Base-by-base conservation (phyloP, 257 asterid genomes). In the Linaria vulgaris region DNA sequence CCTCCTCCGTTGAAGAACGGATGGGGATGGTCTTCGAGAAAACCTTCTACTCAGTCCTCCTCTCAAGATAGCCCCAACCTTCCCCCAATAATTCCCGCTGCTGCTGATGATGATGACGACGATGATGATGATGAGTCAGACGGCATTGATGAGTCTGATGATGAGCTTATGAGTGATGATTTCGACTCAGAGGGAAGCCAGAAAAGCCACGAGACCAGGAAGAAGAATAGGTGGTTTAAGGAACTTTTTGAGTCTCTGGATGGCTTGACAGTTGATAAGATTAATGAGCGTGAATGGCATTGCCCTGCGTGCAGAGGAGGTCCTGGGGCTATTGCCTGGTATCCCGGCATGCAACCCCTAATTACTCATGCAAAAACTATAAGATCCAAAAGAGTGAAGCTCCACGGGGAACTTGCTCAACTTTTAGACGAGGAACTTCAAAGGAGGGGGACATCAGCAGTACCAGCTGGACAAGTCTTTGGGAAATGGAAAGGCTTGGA, bases 261-360 rank as follows among this genome's bases (percentile, higher is more conserved):
- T 57, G n/a, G 20, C 24, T 75, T 82, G 64, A 78, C 70, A 1
- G 74, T 73, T 3, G 80, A 77, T 37, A 75, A 82, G 67, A 78
- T 84, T 3, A 80, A 67, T 58, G 95, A 84, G 45, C 80, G 82
- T 13, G 83, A 72, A 30, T 84, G 92, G 90, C 92, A 84, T 49
- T 84, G 90, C 76, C 83, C 86, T 0, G 95, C 88, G 6, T 82
- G 90, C 66, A 54, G 73, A 68, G 83, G 88, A 16, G 95, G 92
- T 12, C 87, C 83, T 17, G 92, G 95, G 31, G 89, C 81, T 17
- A 80, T 87, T 16, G 83, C 74, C n/a, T 87, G 89, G 88, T 87
- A 76, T 24, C 44, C 69, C 1, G 91, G 89, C 45, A 54, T 87
- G 71, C 86, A 52, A 48, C 83, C 92, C 48, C 74, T 87, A 6